Conservation (phyloP, 352 stramenopile genomes). For the Globisporangium mamillatum region DNA sequence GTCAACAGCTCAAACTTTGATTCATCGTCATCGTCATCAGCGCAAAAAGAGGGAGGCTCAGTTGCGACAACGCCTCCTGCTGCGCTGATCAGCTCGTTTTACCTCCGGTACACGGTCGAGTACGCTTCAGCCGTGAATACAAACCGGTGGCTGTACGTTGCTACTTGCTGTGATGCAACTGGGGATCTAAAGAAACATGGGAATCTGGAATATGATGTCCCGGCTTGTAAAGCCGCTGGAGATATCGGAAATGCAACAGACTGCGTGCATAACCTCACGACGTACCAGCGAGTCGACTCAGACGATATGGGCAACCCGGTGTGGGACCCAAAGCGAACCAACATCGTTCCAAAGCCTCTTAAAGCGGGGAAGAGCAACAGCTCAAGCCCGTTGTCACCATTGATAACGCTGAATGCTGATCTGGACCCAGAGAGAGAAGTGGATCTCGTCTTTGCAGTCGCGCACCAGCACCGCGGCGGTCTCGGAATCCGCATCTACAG, state of each 20-base stretch:
- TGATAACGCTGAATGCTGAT: not conserved
- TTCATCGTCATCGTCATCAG: not conserved
- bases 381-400: not conserved
- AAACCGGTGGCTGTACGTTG: conserved; percentile 15
- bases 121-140: not conserved
- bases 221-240: not conserved
- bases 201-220: conserved; percentile 13
- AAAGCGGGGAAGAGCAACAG: not conserved
- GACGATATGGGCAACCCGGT: conserved; percentile 6
- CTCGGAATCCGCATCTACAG: conserved; percentile 10
- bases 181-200: conserved; percentile 3
- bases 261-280: conserved; percentile 13
- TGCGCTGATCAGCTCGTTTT: conserved; percentile 15
- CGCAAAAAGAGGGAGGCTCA: not conserved
- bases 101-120: conserved; percentile 12
- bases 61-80: not conserved
- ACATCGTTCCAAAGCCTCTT: not conserved
- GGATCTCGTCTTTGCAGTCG: conserved; percentile 10
- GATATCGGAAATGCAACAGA: not conserved
- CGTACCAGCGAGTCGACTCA: conserved; percentile 12
- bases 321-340: conserved; percentile 4
- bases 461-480: conserved; percentile 1
- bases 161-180: conserved; percentile 13
- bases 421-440: conserved; percentile 10
- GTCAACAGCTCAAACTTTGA: not conserved